Conservation (phyloP, 345 rosid species). For the Salix dunnii region DNA sequence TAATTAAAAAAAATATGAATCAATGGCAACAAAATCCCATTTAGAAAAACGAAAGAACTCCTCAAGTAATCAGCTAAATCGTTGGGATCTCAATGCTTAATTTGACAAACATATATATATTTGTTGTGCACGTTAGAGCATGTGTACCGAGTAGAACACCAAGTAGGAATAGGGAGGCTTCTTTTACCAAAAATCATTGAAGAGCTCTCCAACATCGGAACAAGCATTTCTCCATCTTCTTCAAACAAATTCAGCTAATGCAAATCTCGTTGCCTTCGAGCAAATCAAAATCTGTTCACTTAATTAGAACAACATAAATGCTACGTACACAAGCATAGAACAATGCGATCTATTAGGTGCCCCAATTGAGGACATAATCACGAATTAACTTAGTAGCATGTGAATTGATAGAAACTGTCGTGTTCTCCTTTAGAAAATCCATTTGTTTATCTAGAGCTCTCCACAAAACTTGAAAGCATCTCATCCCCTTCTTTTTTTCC, state of each 20-base stretch:
- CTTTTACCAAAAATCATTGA: conserved; percentile 14
- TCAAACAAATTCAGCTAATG: conserved; percentile 10
- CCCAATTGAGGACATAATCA: neutral
- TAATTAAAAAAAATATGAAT: neutral
- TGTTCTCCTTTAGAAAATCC: neutral
- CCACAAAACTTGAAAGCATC: no score
- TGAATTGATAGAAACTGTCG: no score
- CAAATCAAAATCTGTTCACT: neutral
- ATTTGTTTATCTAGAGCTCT: no score
- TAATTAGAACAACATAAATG: neutral
- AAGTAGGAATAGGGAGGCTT: conserved; percentile 6
- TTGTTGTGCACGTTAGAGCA: no score
- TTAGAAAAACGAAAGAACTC: neutral
- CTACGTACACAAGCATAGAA: neutral
- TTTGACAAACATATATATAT: neutral
- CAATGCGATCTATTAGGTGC: neutral
- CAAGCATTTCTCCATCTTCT: neutral
- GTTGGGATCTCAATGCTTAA: neutral
- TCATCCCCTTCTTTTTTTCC: no score
- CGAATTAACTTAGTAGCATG: neutral
- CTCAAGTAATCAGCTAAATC: neutral
- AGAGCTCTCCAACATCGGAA: neutral
- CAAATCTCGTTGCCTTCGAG: conserved; percentile 40
- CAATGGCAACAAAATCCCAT: neutral
- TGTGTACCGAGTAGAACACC: neutral